Conservation (phyloP, 495 filamentous ascomycete species). For the Neurospora tetrasperma region DNA sequence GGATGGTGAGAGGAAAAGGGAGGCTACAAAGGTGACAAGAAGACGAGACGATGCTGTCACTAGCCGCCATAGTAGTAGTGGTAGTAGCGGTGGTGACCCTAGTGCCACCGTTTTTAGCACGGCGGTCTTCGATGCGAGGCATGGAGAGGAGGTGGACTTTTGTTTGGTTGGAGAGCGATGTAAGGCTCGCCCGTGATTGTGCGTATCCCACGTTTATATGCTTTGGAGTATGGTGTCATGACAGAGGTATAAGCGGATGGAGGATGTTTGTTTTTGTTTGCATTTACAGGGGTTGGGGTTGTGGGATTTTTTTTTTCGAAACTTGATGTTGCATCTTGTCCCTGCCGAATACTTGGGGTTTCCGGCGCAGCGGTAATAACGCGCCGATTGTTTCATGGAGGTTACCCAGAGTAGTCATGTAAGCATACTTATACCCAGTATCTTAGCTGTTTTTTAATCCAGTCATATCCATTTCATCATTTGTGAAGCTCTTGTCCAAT, state of each 20-base stretch:
- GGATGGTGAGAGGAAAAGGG: background rate
- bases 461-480: background rate
- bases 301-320: background rate
- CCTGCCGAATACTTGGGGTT: background rate
- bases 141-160: background rate
- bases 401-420: background rate
- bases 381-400: too few relatives aligned
- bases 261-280: background rate
- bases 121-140: background rate
- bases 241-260: background rate
- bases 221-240: background rate
- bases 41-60: background rate
- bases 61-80: background rate
- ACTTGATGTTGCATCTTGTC: background rate
- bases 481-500: background rate
- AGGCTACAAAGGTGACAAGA: background rate
- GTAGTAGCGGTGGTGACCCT: background rate
- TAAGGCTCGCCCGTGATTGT: background rate
- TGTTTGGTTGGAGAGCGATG: background rate
- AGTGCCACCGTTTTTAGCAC: background rate
- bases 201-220: background rate
- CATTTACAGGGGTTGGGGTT: background rate
- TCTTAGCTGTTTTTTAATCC: background rate
- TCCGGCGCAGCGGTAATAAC: background rate
- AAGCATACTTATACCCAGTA: background rate